Percentiles rank a stretch among this genome's conserved stretches.
phyloP scores from a whole-genome alignment of 2,329 filamentous ascomycete species.

The Trichophaea hybrida region DNA sequence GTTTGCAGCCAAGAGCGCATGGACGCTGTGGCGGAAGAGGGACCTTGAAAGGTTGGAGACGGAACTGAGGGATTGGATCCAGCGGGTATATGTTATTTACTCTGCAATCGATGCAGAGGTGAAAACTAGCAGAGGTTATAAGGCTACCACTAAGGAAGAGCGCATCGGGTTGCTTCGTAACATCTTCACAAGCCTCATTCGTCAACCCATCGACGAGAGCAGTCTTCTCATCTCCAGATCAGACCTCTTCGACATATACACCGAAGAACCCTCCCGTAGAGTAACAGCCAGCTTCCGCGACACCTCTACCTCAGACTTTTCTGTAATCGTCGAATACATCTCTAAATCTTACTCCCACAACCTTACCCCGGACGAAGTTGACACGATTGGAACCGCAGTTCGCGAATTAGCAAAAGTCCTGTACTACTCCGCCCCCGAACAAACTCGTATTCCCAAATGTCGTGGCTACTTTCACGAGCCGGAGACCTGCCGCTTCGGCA shows the following conservation, averaged over 20 bases:
- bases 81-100: slow-evolving; percentile 2
- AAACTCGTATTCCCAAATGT: slow-evolving; percentile 4
- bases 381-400: slow-evolving; percentile 2
- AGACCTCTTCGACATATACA: neutral
- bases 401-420: slow-evolving; percentile 3
- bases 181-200: neutral
- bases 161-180: neutral
- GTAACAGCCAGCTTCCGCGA: neutral
- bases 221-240: neutral
- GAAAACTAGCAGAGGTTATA: neutral
- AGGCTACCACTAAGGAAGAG: neutral
- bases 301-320: neutral
- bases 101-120: slow-evolving; percentile 5
- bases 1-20: slow-evolving; percentile 3
- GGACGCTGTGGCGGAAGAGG: slow-evolving; percentile 6
- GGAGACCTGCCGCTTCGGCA: slow-evolving; percentile 1
- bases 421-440: neutral
- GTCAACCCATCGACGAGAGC: neutral
- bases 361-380: neutral
- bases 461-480: slow-evolving; percentile 3
- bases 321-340: slow-evolving; percentile 8
- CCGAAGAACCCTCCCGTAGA: slow-evolving; percentile 1
- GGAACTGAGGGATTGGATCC: neutral
- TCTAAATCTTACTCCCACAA: slow-evolving; percentile 4
- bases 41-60: slow-evolving; percentile 2